phyloP scores from a whole-genome alignment of 768 basidiomycete species.

The Amyloporia xantha region DNA sequence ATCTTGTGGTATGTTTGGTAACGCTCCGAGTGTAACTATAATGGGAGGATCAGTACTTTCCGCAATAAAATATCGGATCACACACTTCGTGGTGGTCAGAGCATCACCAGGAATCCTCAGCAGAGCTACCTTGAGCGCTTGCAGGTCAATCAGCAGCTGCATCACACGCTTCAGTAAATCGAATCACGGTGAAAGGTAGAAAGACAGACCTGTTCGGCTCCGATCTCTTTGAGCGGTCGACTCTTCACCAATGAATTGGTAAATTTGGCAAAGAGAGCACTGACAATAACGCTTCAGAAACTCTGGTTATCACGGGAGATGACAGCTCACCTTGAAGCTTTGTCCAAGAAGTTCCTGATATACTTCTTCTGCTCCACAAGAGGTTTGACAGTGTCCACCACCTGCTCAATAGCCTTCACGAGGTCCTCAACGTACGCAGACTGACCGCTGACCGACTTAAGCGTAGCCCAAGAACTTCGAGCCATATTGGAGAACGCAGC shows the following conservation, averaged over 20 bases:
- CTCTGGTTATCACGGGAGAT: too few relatives aligned
- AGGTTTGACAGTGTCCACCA: constrained; percentile 70
- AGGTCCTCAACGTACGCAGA: constrained; percentile 79
- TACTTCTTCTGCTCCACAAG: constrained; percentile 94
- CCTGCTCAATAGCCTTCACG: constrained; percentile 64
- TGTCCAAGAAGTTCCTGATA: constrained; percentile 87
- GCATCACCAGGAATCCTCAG: constrained; percentile 76
- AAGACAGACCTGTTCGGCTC: constrained; percentile 95
- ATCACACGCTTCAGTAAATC: neutral
- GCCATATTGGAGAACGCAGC: constrained; percentile 70
- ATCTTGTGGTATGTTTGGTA: constrained; percentile 67
- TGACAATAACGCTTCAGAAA: too few relatives aligned
- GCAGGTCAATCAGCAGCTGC: constrained; percentile 86
- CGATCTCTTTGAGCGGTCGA: constrained; percentile 84
- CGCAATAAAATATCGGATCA: constrained; percentile 2
- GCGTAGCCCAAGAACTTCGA: constrained; percentile 69
- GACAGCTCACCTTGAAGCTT: constrained; percentile 70
- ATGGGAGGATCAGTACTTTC: constrained; percentile 11
- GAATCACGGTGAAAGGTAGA: neutral
- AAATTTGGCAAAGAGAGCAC: constrained; percentile 79
- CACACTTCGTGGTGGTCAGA: constrained; percentile 48
- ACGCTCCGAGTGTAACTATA: constrained; percentile 76
- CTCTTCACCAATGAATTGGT: constrained; percentile 87
- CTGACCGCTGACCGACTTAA: constrained; percentile 81
- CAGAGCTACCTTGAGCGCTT: constrained; percentile 77